Evolutionary conservation across 257 asterid species (phyloP).

Genomic region (Solanum bukasovii): DNA sequence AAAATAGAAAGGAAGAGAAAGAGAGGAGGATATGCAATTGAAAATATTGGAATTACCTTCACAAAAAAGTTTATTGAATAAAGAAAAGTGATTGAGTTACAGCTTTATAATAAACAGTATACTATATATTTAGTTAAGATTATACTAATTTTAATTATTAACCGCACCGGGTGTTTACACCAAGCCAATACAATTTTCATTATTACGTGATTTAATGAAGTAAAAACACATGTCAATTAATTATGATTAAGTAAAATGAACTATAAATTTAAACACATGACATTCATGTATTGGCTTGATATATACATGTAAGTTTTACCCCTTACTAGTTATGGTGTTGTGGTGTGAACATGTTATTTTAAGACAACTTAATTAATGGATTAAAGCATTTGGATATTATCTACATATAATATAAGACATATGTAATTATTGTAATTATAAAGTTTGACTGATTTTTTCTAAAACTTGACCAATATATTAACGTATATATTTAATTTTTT

Average conservation of each 20-base stretch:
- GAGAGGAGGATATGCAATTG: background rate
- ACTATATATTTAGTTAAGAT: background rate
- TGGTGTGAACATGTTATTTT: background rate
- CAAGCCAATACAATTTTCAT: no score
- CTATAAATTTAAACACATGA: no score
- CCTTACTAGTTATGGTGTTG: background rate
- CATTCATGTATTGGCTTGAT: fast-evolving
- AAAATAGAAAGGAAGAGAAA: background rate
- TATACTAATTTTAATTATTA: no score
- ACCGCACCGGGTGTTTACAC: no score
- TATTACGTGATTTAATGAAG: no score
- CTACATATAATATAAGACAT: background rate
- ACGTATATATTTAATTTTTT: background rate
- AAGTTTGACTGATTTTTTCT: background rate
- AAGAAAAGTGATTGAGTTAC: background rate
- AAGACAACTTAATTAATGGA: background rate
- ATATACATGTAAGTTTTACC: no score
- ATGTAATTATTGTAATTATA: background rate
- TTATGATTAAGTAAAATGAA: no score
- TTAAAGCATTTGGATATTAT: background rate
- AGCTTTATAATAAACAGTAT: background rate
- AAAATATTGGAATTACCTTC: background rate
- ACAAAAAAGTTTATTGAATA: background rate
- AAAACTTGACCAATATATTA: background rate
- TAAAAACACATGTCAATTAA: no score